phyloP scores from a whole-genome alignment of 2,329 filamentous ascomycete species.

The Penicillium polonicum region DNA sequence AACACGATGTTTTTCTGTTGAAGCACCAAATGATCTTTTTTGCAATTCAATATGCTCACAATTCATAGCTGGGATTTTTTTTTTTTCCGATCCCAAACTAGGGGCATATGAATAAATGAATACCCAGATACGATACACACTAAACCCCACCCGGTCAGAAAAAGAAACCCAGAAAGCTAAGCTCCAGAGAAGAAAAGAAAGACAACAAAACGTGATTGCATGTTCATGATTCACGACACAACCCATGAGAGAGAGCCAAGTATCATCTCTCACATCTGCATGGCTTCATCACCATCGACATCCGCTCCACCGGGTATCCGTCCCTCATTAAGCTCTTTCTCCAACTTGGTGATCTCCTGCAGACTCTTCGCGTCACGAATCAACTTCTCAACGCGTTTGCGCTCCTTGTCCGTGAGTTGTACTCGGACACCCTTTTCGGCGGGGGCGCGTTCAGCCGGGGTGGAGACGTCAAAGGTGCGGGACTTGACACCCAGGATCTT shows the following conservation, averaged over 20 bases:
- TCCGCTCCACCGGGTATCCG: constrained; percentile 68
- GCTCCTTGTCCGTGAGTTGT: constrained; percentile 85
- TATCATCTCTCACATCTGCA: constrained; percentile 36
- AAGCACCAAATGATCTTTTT: background rate
- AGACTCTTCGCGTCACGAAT: constrained; percentile 86
- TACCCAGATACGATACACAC: constrained; percentile 14
- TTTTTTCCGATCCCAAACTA: background rate
- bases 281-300: constrained; percentile 36
- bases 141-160: constrained; percentile 15
- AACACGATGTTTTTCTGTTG: constrained; percentile 17
- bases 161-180: constrained; percentile 10
- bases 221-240: constrained; percentile 9
- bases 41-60: background rate
- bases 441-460: constrained; percentile 40
- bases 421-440: constrained; percentile 68
- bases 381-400: constrained; percentile 77
- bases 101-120: constrained; percentile 8
- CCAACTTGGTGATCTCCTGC: constrained; percentile 83
- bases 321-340: constrained; percentile 90
- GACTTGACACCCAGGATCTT: constrained; percentile 87
- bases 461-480: constrained; percentile 63
- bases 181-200: constrained; percentile 14
- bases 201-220: constrained; percentile 13
- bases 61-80: background rate
- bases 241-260: background rate